These are phyloP conservation scores for Chlamydomonas urium DNA, from an alignment of 139 green algal species.

Conservation along the genomic window DNA sequence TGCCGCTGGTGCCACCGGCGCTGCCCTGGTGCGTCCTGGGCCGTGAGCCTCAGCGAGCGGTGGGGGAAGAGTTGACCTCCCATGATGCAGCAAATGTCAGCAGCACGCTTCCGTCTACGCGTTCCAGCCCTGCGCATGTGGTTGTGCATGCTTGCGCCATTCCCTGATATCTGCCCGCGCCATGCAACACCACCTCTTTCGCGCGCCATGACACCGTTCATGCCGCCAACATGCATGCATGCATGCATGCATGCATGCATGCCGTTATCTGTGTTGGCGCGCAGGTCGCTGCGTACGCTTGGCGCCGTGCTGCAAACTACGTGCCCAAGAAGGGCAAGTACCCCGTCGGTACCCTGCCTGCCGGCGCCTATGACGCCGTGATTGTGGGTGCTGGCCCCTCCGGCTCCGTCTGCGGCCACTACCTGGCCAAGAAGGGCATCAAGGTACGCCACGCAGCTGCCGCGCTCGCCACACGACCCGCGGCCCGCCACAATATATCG, in stretches of 20 bases:
- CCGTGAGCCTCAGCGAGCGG: too few relatives aligned
- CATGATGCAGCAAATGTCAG: too few relatives aligned
- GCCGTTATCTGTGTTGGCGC: neutral
- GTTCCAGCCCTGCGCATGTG: too few relatives aligned
- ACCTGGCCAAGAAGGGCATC: constrained; percentile 62
- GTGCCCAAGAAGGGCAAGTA: constrained; percentile 51
- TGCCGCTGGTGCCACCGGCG: constrained; percentile 25
- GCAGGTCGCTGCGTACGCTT: constrained; percentile 29
- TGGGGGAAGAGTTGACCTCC: too few relatives aligned
- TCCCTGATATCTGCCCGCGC: too few relatives aligned
- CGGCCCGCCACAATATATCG: too few relatives aligned
- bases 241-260: too few relatives aligned
- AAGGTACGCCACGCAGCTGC: constrained; percentile 35
- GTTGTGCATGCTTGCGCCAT: too few relatives aligned
- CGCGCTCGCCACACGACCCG: neutral
- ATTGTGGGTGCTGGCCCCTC: constrained; percentile 84
- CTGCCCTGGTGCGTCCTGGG: constrained; percentile 11
- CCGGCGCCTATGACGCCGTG: constrained; percentile 71
- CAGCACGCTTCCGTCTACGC: too few relatives aligned
- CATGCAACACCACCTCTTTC: too few relatives aligned
- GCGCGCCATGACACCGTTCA: too few relatives aligned
- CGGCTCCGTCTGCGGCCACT: constrained; percentile 69
- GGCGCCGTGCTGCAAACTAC: constrained; percentile 26
- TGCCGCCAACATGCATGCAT: too few relatives aligned
- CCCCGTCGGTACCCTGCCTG: constrained; percentile 55